A percentile compares a stretch with the other conserved stretches of the same genome.
These are phyloP conservation scores for Cystobasidium onofrii DNA, from an alignment of 768 basidiomycete species.

Conservation along the genomic window DNA sequence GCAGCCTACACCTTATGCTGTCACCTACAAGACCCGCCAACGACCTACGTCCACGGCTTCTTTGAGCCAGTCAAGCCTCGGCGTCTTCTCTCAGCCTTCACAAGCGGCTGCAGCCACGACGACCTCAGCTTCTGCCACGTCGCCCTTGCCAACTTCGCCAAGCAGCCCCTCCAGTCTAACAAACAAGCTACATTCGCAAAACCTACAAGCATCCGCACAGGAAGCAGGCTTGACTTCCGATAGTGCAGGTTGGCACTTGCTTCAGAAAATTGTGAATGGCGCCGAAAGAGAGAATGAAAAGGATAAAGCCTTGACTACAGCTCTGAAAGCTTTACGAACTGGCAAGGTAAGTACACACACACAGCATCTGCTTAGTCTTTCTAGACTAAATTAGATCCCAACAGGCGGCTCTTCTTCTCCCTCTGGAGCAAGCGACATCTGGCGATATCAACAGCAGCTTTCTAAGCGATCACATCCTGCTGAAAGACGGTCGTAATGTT, in stretches of 20 bases:
- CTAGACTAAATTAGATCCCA: background rate
- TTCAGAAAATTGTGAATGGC: slow-evolving; percentile 15
- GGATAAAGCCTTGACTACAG: slow-evolving; percentile 53
- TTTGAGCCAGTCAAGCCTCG: background rate
- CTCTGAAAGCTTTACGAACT: slow-evolving; percentile 58
- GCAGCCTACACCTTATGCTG: slow-evolving; percentile 10
- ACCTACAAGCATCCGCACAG: slow-evolving; percentile 28
- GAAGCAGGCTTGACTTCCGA: slow-evolving; percentile 18
- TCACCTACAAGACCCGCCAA: slow-evolving; percentile 23
- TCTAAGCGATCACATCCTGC: slow-evolving; percentile 70
- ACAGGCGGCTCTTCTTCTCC: slow-evolving; percentile 73
- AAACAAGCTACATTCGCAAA: slow-evolving; percentile 27
- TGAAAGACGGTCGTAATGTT: slow-evolving; percentile 51
- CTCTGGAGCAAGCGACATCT: slow-evolving; percentile 53
- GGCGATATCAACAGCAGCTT: slow-evolving; percentile 63
- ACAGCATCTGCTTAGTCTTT: background rate
- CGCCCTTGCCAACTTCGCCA: slow-evolving; percentile 1
- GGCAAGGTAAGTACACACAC: slow-evolving; percentile 55
- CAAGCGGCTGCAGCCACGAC: background rate
- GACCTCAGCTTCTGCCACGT: background rate
- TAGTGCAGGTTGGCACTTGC: slow-evolving; percentile 16
- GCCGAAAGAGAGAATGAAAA: slow-evolving; percentile 1
- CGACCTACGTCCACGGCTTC: background rate
- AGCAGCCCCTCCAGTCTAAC: slow-evolving; percentile 5
- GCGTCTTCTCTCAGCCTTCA: background rate